Conservation (phyloP, 2,329 filamentous ascomycete genomes). For the Fusarium siculi region DNA sequence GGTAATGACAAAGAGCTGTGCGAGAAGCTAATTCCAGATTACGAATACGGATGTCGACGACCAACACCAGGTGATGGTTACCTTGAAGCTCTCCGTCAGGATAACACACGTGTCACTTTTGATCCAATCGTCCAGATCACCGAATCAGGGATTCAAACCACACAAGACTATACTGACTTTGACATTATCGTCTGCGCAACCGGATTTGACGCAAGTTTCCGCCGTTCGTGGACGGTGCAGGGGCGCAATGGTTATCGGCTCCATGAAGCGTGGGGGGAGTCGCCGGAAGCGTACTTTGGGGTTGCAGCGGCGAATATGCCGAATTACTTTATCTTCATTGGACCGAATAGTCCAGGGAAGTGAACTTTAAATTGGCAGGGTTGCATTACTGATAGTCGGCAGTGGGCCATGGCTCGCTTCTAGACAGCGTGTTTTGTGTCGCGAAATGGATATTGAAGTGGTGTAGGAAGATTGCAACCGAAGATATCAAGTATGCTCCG, state of each 20-base stretch:
- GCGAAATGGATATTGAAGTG: not conserved
- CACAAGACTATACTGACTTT: not conserved
- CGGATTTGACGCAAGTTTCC: constrained; percentile 27
- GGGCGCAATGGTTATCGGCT: not conserved
- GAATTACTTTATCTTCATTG: not conserved
- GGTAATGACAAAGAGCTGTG: constrained; percentile 8
- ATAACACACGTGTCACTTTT: constrained; percentile 13
- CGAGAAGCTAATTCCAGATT: constrained; percentile 31
- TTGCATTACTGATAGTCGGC: not conserved
- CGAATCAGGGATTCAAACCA: constrained; percentile 5
- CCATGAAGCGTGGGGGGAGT: constrained; percentile 8
- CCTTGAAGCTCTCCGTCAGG: constrained; percentile 36
- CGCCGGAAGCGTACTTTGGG: constrained; percentile 14
- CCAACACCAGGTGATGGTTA: constrained; percentile 39
- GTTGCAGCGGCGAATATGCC: not conserved
- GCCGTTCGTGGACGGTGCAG: not conserved
- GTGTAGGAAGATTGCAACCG: not conserved
- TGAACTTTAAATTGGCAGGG: too few relatives aligned
- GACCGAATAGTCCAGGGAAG: not conserved
- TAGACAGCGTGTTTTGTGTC: not conserved
- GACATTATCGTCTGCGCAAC: constrained; percentile 29
- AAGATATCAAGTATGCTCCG: not conserved
- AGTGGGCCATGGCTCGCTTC: not conserved
- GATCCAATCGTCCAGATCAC: constrained; percentile 9
- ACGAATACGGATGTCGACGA: constrained; percentile 39